Base-by-base conservation (phyloP, 2,329 filamentous ascomycete genomes). In the Pseudogymnoascus sp. region DNA sequence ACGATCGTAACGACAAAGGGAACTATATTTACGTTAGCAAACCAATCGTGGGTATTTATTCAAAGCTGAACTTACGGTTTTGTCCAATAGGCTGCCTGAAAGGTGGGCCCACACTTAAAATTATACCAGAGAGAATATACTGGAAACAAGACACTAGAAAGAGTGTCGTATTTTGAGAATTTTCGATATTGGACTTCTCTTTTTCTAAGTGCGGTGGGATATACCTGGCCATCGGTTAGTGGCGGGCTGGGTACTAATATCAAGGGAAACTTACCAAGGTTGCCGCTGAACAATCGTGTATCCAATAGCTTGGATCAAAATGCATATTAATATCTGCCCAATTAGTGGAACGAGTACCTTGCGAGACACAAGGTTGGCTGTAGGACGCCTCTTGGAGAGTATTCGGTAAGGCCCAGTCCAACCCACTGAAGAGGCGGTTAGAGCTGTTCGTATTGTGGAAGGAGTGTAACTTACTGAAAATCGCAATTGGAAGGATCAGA, bases 131-230 rank as follows among this genome's bases (percentile, higher is more conserved):
- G 21, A 97, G 80, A 37, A 96, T 95, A 74, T 99, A 99, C 73
- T 97, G 92, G 70, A 92, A 97, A 73, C 92, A 97, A 1, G 89
- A 95, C 4, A 92, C 80, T 31, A 97, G 77, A 77, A 99, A 99
- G 1, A 99, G 78, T 0, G 89, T 86, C 0, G 93, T 96, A 70
- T 99, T 97, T 70, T 97, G 89, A 8, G 91, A 96, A 74, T 97
- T 97, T 69, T 88, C 82, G 60, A 92, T 88, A 71, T 94, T 96
- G 25, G 89, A 88, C 70, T 94, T 88, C 31, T 96, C 83, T 27
- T 82, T 84, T 70, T 92, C 83, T 27, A 96, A 73, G 62, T 86
- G 80, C 0, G 94, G 94, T 13, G 92, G 90, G 60, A 88, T 85
- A 72, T 90, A 96, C 84, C 83, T 86, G 37, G 58, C 9, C 40